Base-by-base conservation (phyloP, 2,329 filamentous ascomycete species). In the Fusarium redolens region DNA sequence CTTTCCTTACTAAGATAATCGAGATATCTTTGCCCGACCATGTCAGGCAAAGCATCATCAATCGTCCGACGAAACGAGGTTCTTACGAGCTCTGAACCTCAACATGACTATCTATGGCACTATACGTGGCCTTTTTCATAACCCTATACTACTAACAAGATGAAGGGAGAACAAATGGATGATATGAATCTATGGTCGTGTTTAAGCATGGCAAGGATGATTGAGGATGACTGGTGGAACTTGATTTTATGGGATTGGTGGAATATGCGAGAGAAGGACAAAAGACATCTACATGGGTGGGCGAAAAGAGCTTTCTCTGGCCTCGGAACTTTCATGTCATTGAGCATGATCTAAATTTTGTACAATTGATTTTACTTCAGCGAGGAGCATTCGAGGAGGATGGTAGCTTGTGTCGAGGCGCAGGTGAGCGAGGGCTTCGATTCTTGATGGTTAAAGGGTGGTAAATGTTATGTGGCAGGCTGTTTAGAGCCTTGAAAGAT, bases 371-470 rank as follows among this genome's bases (percentile, higher is more conserved):
- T 70, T 58, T 61, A 47, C 69, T 61, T 65, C 43, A 73, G 71
- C 71, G 71, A 71, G 71, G 71, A 73, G 71, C 71, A 71, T 71
- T 71, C 59, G 50, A 71, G 40, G 30, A 71, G 58, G 61, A 71
- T 51, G 61, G 57, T 40, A 41, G 48, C 56, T 59, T 59, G 47
- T 54, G 65, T 65, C 43, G 48, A 59, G 61, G 47, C 66, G 56
- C 37, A 61, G 57, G 50, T 38, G 61, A 59, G 31, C 43, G 25
- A 63, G 55, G 62, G 43, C 47, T 68, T 71, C 69, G 30, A 58
- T 73, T 73, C 70, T 68, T 40, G 44, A 44, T 58, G 47, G 56
- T 28, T 58, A 54, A 60, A 41, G 30, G 30, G 59, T 47, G 45
- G 44, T 33, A 70, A 62, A 48, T 68, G 54, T 48, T 61, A 41